These are phyloP conservation scores for Hypoxylon cercidicola DNA, from an alignment of 495 filamentous ascomycete species.

Conservation along the genomic window DNA sequence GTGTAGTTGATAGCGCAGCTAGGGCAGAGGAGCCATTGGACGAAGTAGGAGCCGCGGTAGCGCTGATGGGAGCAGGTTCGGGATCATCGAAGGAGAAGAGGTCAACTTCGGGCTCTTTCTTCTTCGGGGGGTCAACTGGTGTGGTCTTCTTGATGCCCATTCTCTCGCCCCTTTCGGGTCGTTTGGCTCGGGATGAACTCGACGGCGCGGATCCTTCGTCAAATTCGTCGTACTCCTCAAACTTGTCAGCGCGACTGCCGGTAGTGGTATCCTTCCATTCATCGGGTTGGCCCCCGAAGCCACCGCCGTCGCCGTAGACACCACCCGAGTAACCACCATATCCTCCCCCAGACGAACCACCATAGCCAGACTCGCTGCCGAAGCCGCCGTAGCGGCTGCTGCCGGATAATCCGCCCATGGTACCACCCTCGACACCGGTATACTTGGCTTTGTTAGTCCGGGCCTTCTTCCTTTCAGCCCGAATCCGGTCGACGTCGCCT, in stretches of 20 bases:
- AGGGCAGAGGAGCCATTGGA: conserved; percentile 63
- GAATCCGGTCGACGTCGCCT: conserved; percentile 91
- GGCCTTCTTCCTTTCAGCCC: conserved; percentile 93
- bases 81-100: conserved; percentile 89
- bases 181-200: conserved; percentile 56
- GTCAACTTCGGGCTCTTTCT: conserved; percentile 87
- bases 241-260: conserved; percentile 70
- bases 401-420: conserved; percentile 64
- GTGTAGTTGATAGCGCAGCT: conserved; percentile 58
- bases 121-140: conserved; percentile 68
- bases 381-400: conserved; percentile 85
- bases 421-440: conserved; percentile 88
- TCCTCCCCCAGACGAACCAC: conserved; percentile 65
- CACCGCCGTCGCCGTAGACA: conserved; percentile 95
- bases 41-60: conserved; percentile 57
- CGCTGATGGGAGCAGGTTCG: conserved; percentile 57
- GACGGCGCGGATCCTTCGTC: conserved; percentile 75
- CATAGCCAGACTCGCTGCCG: conserved; percentile 73
- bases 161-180: conserved; percentile 50
- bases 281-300: conserved; percentile 74
- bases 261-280: conserved; percentile 69
- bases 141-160: conserved; percentile 64
- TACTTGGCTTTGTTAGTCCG: conserved; percentile 91
- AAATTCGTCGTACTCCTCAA: conserved; percentile 97
- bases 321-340: conserved; percentile 87